phyloP scores from a whole-genome alignment of 2,329 filamentous ascomycete genomes.

The Aureobasidium uvarum region DNA sequence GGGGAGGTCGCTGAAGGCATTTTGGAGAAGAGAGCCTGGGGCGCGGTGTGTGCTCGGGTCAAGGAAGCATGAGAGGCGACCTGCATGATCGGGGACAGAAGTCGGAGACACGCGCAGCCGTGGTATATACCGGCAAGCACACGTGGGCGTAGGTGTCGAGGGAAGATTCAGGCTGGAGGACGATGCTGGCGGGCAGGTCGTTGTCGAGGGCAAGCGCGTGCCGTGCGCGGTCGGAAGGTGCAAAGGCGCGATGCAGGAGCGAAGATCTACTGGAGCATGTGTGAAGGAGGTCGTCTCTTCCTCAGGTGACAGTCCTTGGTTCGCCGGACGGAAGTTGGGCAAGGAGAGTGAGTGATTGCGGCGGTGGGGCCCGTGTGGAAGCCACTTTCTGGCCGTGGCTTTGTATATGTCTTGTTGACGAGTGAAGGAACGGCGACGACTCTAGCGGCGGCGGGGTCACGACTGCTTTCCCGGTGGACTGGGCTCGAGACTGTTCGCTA shows the following conservation, averaged over 20 bases:
- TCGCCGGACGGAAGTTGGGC: neutral
- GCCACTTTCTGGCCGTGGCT: constrained; percentile 21
- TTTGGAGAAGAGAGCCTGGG: constrained; percentile 33
- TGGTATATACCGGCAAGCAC: constrained; percentile 13
- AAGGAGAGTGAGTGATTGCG: constrained; percentile 12
- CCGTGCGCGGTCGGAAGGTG: constrained; percentile 11
- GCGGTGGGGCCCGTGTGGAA: constrained; percentile 18
- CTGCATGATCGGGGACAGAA: constrained; percentile 31
- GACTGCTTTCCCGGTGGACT: neutral
- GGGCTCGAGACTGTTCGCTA: constrained; percentile 4
- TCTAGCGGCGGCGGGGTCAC: constrained; percentile 4
- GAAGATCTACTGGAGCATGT: constrained; percentile 13
- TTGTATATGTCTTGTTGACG: constrained; percentile 7
- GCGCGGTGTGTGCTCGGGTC: constrained; percentile 35
- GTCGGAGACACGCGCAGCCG: constrained; percentile 1
- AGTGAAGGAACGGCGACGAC: constrained; percentile 15
- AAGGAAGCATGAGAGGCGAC: constrained; percentile 36
- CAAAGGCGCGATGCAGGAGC: neutral
- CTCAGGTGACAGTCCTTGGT: constrained; percentile 7
- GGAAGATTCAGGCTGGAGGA: neutral
- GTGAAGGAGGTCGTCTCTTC: constrained; percentile 3
- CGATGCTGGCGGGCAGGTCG: neutral
- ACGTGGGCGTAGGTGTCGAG: constrained; percentile 12
- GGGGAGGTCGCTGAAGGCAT: constrained; percentile 37
- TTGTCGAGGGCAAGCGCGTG: constrained; percentile 14